These are phyloP conservation scores for Sparassis latifolia DNA, from an alignment of 1,284 basidiomycete genomes.

Conservation along the genomic window DNA sequence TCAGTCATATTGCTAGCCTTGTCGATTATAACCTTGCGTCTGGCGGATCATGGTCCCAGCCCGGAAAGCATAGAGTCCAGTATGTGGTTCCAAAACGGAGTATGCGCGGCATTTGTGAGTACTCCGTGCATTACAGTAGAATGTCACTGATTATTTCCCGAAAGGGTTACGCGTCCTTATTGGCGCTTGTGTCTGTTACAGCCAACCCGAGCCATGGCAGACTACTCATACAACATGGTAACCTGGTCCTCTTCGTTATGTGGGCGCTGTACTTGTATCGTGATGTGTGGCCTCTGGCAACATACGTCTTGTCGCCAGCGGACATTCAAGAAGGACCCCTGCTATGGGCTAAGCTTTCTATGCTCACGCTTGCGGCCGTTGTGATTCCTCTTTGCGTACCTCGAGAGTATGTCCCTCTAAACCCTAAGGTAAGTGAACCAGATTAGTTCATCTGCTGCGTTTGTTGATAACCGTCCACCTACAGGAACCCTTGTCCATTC, in stretches of 20 bases:
- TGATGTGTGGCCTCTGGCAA: slow-evolving; percentile 59
- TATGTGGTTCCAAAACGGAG: not conserved
- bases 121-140: slow-evolving; percentile 17
- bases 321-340: slow-evolving; percentile 29
- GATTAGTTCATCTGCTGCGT: slow-evolving; percentile 6
- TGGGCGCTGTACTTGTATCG: slow-evolving; percentile 43
- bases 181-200: slow-evolving; percentile 16
- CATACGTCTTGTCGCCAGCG: slow-evolving; percentile 34
- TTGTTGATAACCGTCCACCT: not conserved
- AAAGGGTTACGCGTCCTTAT: slow-evolving; percentile 21
- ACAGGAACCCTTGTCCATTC: slow-evolving; percentile 7
- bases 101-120: slow-evolving; percentile 20
- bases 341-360: slow-evolving; percentile 26
- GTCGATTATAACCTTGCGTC: slow-evolving; percentile 8
- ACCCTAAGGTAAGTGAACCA: slow-evolving; percentile 42
- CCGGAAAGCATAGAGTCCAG: not conserved
- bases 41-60: not conserved
- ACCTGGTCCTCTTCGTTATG: slow-evolving; percentile 10
- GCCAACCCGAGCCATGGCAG: slow-evolving; percentile 5
- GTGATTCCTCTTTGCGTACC: slow-evolving; percentile 39
- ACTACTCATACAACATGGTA: slow-evolving; percentile 12
- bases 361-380: slow-evolving; percentile 33
- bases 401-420: slow-evolving; percentile 34
- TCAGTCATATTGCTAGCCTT: slow-evolving; percentile 17
- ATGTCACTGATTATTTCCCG: slow-evolving; percentile 1